Percentiles rank a stretch among this genome's conserved stretches.
These are phyloP conservation scores for Triticum monococcum DNA, from an alignment of 176 grass and related monocot genomes.

Conservation along the genomic window DNA sequence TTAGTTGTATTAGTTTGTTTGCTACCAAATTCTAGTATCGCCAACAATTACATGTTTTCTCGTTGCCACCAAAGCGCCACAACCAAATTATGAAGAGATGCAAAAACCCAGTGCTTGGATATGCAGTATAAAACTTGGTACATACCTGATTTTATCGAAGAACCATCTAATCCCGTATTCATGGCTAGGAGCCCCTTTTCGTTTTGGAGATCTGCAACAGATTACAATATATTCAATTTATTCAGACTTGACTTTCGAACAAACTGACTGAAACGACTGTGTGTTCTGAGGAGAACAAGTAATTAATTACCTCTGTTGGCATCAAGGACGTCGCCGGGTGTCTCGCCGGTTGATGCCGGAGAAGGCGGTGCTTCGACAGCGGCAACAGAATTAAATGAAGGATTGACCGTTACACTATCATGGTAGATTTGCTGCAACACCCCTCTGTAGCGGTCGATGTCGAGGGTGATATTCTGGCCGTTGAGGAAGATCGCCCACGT, in stretches of 20 bases:
- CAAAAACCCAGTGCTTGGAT: background rate
- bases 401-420: background rate
- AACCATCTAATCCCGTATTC: background rate
- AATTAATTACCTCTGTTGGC: background rate
- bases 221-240: background rate
- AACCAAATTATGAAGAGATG: background rate
- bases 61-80: no score
- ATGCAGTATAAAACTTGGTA: no score
- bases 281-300: background rate
- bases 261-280: background rate
- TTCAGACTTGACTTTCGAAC: background rate
- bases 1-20: background rate
- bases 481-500: slow-evolving; percentile 39
- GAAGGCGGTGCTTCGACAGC: background rate
- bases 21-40: background rate
- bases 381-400: no score
- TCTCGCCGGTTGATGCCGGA: background rate
- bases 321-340: background rate
- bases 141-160: slow-evolving; percentile 11
- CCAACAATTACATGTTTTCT: no score
- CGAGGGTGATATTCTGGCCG: slow-evolving; percentile 63
- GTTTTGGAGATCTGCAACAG: slow-evolving; percentile 13
- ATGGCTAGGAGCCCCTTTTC: background rate
- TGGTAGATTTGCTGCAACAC: slow-evolving; percentile 38
- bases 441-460: slow-evolving; percentile 44